A percentile compares a stretch with the other conserved stretches of the same genome.
These are phyloP conservation scores for Apiotrichum sp. DNA, from an alignment of 1,284 basidiomycete species.

Conservation along the genomic window DNA sequence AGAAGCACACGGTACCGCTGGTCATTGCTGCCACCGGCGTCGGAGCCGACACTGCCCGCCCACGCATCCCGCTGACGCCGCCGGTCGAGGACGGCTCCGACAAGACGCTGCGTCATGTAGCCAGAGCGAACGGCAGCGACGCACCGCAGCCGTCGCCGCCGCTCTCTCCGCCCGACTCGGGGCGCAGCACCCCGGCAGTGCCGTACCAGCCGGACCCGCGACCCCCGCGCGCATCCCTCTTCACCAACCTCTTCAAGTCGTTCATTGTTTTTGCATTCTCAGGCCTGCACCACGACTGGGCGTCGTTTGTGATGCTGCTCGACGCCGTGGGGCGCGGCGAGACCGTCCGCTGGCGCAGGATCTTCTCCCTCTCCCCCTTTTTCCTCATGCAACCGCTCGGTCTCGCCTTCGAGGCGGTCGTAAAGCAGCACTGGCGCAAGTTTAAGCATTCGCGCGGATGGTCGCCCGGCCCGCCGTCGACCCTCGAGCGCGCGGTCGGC, in stretches of 20 bases:
- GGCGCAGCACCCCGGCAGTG: constrained; percentile 19
- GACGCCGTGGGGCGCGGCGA: constrained; percentile 14
- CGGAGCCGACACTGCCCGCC: too few relatives aligned
- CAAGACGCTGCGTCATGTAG: too few relatives aligned
- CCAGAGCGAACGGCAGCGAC: too few relatives aligned
- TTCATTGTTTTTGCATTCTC: constrained; percentile 35
- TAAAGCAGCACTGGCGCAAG: constrained; percentile 26
- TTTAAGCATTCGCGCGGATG: constrained; percentile 1
- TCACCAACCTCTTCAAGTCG: constrained; percentile 36
- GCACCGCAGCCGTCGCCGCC: background rate
- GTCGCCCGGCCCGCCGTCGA: background rate
- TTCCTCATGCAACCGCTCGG: constrained; percentile 38
- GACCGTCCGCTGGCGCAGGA: constrained; percentile 4
- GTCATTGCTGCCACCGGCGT: background rate
- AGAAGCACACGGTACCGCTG: background rate
- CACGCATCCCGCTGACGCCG: background rate
- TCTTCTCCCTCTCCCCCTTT: constrained; percentile 32
- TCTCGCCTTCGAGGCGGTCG: constrained; percentile 30
- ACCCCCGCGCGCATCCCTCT: constrained; percentile 12
- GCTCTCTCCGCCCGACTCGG: constrained; percentile 11
- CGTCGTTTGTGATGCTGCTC: constrained; percentile 20
- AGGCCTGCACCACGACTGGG: constrained; percentile 37
- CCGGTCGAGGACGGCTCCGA: background rate
- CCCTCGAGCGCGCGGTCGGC: constrained; percentile 26
- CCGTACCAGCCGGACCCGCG: constrained; percentile 6